Evolutionary conservation across 2,329 filamentous ascomycete species (phyloP).

Genomic region (Diaporthe vexans): DNA sequence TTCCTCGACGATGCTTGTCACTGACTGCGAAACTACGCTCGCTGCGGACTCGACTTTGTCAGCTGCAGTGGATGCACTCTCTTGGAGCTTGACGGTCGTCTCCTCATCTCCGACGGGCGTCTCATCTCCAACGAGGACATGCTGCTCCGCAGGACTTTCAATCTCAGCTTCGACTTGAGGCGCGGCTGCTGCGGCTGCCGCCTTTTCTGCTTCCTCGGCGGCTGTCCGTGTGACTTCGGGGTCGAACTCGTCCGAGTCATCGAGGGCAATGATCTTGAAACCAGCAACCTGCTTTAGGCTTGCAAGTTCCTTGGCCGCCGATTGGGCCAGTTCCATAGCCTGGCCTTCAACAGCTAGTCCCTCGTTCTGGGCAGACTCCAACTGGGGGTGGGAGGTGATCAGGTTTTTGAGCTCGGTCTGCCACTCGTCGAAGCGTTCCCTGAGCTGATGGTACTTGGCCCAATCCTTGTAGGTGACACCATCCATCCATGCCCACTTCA

Average conservation of each 20-base stretch:
- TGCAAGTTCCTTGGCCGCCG: slow-evolving; percentile 83
- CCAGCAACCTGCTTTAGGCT: slow-evolving; percentile 85
- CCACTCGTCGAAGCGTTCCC: slow-evolving; percentile 87
- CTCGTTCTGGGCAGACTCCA: slow-evolving; percentile 77
- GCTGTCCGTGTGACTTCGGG: slow-evolving; percentile 73
- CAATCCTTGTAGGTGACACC: slow-evolving; percentile 97
- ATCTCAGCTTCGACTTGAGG: slow-evolving; percentile 42
- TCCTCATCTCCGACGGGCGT: slow-evolving; percentile 43
- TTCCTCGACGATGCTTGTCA: slow-evolving; percentile 23
- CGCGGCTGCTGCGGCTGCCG: slow-evolving; percentile 50
- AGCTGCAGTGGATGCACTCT: neutral
- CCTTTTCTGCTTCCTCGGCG: slow-evolving; percentile 58
- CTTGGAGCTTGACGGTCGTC: slow-evolving; percentile 26
- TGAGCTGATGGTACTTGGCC: slow-evolving; percentile 93
- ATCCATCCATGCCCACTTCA: slow-evolving; percentile 96
- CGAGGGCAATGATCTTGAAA: slow-evolving; percentile 85
- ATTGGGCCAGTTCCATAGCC: slow-evolving; percentile 84
- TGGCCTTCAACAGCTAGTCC: slow-evolving; percentile 73
- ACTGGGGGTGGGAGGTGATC: slow-evolving; percentile 79
- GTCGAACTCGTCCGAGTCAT: slow-evolving; percentile 84
- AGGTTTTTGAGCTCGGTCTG: slow-evolving; percentile 83
- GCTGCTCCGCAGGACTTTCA: slow-evolving; percentile 42
- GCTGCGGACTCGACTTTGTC: neutral
- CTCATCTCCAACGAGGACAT: slow-evolving; percentile 49
- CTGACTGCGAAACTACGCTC: slow-evolving; percentile 8